These are phyloP conservation scores for Fusarium humuli DNA, from an alignment of 2,329 filamentous ascomycete genomes.

Conservation along the genomic window DNA sequence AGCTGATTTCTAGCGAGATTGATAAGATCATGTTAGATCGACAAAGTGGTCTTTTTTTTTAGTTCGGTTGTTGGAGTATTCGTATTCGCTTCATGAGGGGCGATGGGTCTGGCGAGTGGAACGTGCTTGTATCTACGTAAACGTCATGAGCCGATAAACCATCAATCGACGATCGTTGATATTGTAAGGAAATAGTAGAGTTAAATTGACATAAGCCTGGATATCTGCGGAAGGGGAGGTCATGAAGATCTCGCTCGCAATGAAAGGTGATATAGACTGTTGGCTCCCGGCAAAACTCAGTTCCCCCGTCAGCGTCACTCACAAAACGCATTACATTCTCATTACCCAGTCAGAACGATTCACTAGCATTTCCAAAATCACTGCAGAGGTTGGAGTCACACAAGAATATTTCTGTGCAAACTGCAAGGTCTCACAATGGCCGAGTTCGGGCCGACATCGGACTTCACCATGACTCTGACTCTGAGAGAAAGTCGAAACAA, in stretches of 20 bases:
- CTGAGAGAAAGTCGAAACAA: neutral
- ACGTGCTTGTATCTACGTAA: neutral
- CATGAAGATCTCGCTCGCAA: neutral
- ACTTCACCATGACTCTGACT: neutral
- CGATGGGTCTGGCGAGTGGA: too few species aligned
- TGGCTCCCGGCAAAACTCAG: neutral
- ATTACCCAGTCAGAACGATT: neutral
- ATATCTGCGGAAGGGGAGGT: neutral
- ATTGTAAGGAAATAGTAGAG: too few species aligned
- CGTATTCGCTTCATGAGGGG: neutral
- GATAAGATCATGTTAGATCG: slow-evolving; percentile 1
- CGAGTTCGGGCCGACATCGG: slow-evolving; percentile 28
- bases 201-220: rapidly evolving
- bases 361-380: neutral
- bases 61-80: neutral
- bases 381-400: neutral
- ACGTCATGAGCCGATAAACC: neutral
- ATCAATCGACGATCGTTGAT: too few species aligned
- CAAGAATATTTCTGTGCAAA: neutral
- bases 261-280: neutral
- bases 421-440: neutral
- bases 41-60: neutral
- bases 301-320: neutral
- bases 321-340: neutral
- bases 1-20: slow-evolving; percentile 1